A percentile compares a stretch with the other conserved stretches of the same genome.
Conservation (phyloP, 192 early-diverging fungal species). For the Jimgerdemannia lactiflua region DNA sequence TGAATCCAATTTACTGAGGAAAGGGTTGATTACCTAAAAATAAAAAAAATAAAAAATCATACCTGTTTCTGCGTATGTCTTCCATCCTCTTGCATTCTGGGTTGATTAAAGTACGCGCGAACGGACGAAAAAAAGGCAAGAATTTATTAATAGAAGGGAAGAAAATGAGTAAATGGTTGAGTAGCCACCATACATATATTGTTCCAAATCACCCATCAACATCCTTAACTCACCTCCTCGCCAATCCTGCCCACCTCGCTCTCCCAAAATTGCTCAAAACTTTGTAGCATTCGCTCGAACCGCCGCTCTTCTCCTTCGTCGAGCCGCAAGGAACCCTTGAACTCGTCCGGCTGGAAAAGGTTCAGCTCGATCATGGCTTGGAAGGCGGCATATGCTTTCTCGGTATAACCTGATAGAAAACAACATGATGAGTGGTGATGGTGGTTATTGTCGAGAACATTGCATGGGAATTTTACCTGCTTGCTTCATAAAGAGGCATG, state of each 20-base stretch:
- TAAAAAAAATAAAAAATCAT: not conserved
- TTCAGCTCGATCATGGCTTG: conserved; percentile 51
- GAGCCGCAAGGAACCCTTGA: not conserved
- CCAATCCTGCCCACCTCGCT: conserved; percentile 51
- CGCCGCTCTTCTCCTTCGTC: not conserved
- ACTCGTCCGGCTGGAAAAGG: conserved; percentile 28
- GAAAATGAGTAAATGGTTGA: not conserved
- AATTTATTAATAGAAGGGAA: not conserved
- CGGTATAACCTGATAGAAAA: conserved; percentile 40
- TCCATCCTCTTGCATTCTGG: not conserved
- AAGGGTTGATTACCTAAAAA: no score
- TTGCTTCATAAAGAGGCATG: conserved; percentile 50
- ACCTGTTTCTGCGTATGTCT: not conserved
- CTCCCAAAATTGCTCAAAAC: conserved; percentile 51
- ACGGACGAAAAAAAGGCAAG: not conserved
- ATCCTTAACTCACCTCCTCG: conserved; percentile 29
- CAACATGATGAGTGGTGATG: not conserved
- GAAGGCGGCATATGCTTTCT: conserved; percentile 42
- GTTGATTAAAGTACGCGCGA: not conserved
- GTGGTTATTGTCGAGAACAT: no score
- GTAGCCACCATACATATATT: not conserved
- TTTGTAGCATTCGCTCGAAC: conserved; percentile 32
- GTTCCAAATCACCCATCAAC: no score
- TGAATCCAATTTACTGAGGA: no score
- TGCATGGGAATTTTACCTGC: conserved; percentile 34